Base-by-base conservation (phyloP, 2,329 filamentous ascomycete genomes). In the Cercospora sp. region DNA sequence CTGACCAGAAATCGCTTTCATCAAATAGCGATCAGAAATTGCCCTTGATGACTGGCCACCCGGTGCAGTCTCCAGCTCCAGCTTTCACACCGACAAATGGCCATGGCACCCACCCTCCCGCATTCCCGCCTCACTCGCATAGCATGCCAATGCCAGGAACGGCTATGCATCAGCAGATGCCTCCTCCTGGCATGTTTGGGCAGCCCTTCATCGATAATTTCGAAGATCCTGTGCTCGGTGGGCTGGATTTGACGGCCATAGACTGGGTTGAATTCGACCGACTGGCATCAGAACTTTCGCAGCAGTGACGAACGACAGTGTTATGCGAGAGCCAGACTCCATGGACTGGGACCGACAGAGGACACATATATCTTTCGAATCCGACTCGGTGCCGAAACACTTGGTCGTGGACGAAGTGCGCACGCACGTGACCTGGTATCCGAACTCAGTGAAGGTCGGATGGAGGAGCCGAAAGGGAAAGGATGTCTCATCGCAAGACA, bases 191-290 rank as follows among this genome's bases (percentile, higher is more conserved):
- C 45, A 24, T 65, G 62, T 58, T 66, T 28, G 51, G 61, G 24
- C 43, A 60, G 57, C 34, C 63, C n/a, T 66, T 62, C 18, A 40
- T 51, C n/a, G 66, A 67, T 21, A 66, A 61, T 30, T 40, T 59
- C 26, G 62, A 64, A 10, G 73, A 73, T 55, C 65, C 72, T 10
- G 61, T 69, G 26, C 58, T 72, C 3, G 71, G 63, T 5, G 62
- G 62, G 9, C 64, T 74, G 16, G 73, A 74, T 37, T 37, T 74
- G 34, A 70, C 72, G 40, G 70, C 73, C n/a, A 71, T 75, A 6
- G 73, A 75, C 60, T 75, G 73, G 73, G 69, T 67, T 2, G 72
- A 75, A 51, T 75, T 75, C 45, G 73, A 75, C 58, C 71, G 73
- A 13, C 63, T 75, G 45, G 70, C 73, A 18, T 66, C 66, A 9